Conservation (phyloP, 306 rosid genomes). For the Sechiopsis laciniata region DNA sequence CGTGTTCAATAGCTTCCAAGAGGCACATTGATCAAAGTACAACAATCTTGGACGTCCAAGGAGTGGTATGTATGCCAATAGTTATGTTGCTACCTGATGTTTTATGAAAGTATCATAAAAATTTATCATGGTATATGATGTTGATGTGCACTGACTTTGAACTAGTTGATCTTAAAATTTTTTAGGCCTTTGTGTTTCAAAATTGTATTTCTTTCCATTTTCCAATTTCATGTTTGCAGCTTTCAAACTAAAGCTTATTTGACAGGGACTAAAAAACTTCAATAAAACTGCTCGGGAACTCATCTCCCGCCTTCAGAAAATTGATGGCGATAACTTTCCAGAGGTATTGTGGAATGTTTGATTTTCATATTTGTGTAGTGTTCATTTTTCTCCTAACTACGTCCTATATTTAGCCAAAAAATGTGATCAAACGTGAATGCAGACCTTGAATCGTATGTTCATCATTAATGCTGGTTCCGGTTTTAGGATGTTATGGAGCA, state of each 20-base stretch:
- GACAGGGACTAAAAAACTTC: conserved; percentile 77
- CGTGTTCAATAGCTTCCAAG: conserved; percentile 85
- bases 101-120: background rate
- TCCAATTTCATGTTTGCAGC: background rate
- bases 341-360: conserved; percentile 45
- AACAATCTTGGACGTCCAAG: conserved; percentile 86
- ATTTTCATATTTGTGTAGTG: background rate
- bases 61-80: conserved; percentile 59
- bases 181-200: background rate
- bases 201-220: background rate
- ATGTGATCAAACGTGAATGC: conserved; percentile 24
- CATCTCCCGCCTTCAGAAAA: conserved; percentile 58
- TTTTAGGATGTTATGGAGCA: conserved; percentile 89
- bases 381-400: conserved; percentile 4
- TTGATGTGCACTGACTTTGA: background rate
- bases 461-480: conserved; percentile 98
- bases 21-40: conserved; percentile 92
- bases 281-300: conserved; percentile 80
- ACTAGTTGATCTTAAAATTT: background rate
- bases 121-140: background rate
- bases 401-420: background rate
- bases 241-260: conserved; percentile 15
- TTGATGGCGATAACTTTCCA: conserved; percentile 84
- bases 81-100: background rate
- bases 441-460: conserved; percentile 96